Evolutionary conservation across 2,329 filamentous ascomycete species (phyloP), one percentile per base, ranked within the genome.

Genomic region (Cercospora janseana): DNA sequence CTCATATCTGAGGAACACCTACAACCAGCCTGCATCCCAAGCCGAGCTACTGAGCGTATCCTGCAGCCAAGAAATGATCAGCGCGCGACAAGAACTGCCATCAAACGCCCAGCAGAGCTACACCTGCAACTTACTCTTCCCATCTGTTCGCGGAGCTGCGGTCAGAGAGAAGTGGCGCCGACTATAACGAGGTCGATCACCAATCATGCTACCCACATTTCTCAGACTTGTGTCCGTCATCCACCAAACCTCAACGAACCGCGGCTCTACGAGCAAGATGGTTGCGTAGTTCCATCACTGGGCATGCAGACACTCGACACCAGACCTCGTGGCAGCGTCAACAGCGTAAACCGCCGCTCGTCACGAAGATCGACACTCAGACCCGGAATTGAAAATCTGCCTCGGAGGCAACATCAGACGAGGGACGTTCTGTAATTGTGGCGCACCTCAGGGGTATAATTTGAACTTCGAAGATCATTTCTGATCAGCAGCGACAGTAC

Each of bases 311-410:
- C 20, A 8, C 20, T 37, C 28, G 28, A n/a, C 27, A 38, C 12
- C 26, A 20, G 35, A 20, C 32, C 41, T 51, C 42, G 41, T 46
- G 49, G 41, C 41, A 46, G 32, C 35, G 24, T 24, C 32, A n/a
- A 13, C 46, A 46, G 49, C 29, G 41, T 42, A 27, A 41, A 41
- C 21, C 35, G n/a, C 23, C 5, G 10, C 3, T 12, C 13, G 8
- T 21, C 31, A 15, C 46, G 49, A 35, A 45, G 49, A 51, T 51
- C 42, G 29, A 41, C 49, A 46, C n/a, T n/a, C n/a, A 23, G 18
- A 41, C 16, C n/a, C n/a, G n/a, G n/a, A n/a, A n/a, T n/a, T n/a
- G n/a, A 21, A 9, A 13, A 6, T 20, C 27, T 38, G 27, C 49
- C 49, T 51, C 49, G 49, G 49, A 46, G 49, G 42, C 40, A 41